phyloP scores from a whole-genome alignment of 306 rosid species.

The Erythrophleum fordii region DNA sequence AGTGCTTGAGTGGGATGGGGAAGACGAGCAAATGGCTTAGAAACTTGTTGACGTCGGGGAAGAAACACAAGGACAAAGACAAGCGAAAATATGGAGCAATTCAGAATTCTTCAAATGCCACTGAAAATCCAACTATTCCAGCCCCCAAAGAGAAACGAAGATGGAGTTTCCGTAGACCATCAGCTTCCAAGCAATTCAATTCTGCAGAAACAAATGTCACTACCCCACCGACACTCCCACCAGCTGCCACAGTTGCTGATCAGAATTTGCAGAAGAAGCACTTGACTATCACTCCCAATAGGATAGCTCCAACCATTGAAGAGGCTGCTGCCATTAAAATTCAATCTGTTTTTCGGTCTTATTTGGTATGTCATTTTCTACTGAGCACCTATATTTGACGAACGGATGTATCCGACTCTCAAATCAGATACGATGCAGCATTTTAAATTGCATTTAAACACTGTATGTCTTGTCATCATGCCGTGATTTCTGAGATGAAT shows the following conservation, averaged over 20 bases:
- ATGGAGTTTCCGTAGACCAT: slow-evolving; percentile 91
- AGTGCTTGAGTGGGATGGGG: slow-evolving; percentile 64
- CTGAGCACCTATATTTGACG: background rate
- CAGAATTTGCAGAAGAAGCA: slow-evolving; percentile 66
- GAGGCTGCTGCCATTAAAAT: slow-evolving; percentile 76
- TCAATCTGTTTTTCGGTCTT: slow-evolving; percentile 82
- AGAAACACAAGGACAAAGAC: slow-evolving; percentile 48
- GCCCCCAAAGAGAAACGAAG: slow-evolving; percentile 74
- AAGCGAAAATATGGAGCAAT: slow-evolving; percentile 27
- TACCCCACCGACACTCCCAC: slow-evolving; percentile 19
- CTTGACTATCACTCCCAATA: background rate
- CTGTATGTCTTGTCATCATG: background rate
- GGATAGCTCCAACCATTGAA: background rate
- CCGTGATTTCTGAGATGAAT: background rate
- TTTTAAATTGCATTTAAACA: no score
- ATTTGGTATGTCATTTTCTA: slow-evolving; percentile 58
- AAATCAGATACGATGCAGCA: no score
- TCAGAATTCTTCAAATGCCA: slow-evolving; percentile 43
- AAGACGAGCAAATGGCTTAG: slow-evolving; percentile 85
- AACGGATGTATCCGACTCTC: no score
- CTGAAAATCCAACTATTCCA: slow-evolving; percentile 63
- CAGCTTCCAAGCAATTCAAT: slow-evolving; percentile 46
- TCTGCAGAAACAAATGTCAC: slow-evolving; percentile 42
- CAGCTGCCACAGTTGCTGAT: slow-evolving; percentile 35
- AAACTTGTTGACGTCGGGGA: slow-evolving; percentile 62